Evolutionary conservation across 164 flowering plant species (phyloP).

Genomic region (Tetracentron sinense): DNA sequence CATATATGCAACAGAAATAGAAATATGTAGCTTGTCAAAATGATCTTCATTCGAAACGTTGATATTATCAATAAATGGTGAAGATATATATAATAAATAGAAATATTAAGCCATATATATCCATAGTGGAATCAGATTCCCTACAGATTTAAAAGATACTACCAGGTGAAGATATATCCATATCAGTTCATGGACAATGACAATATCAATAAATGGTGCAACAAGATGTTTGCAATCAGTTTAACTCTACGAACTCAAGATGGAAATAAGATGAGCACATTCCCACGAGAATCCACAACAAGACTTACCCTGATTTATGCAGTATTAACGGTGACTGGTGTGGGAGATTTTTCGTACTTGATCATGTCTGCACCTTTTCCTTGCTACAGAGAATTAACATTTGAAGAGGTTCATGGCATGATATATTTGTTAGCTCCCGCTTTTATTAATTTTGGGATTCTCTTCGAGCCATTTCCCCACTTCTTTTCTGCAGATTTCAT

Average conservation of each 20-base stretch:
- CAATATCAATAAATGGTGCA: too few relatives aligned
- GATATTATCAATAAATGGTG: too few relatives aligned
- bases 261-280: not conserved
- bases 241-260: not conserved
- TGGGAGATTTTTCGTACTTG: not conserved
- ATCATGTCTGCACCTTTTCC: not conserved
- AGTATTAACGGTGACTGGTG: not conserved
- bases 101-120: too few relatives aligned
- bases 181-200: not conserved
- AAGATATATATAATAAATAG: too few relatives aligned
- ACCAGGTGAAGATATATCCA: not conserved
- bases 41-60: too few relatives aligned
- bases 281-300: too few relatives aligned
- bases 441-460: not conserved
- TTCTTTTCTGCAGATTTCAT: conserved; percentile 13
- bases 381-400: not conserved
- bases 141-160: not conserved
- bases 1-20: too few relatives aligned
- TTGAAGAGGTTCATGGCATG: too few relatives aligned
- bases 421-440: not conserved
- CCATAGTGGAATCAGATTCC: not conserved
- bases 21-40: too few relatives aligned
- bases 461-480: not conserved
- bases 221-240: too few relatives aligned
- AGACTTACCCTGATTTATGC: not conserved